phyloP scores from a whole-genome alignment of 352 stramenopile species.

The Phytophthora citricola region DNA sequence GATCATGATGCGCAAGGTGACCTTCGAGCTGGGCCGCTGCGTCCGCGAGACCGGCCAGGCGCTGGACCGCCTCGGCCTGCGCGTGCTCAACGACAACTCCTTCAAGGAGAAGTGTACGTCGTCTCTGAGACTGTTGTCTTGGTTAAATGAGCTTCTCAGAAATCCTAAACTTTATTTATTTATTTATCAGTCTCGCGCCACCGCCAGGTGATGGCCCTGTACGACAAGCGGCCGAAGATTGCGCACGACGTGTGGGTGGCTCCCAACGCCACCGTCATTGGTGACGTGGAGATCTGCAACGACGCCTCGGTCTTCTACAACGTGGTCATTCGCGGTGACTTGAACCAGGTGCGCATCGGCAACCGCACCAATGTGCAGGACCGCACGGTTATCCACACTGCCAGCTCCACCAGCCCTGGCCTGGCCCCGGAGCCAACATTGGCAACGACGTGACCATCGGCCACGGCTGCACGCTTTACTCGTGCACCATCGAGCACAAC shows the following conservation, averaged over 20 bases:
- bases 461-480: slow-evolving; percentile 96
- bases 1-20: slow-evolving; percentile 90
- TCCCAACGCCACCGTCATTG: slow-evolving; percentile 96
- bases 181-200: slow-evolving; percentile 88
- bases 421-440: slow-evolving; percentile 90
- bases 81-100: slow-evolving; percentile 87
- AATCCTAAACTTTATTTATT: not conserved
- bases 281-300: slow-evolving; percentile 95
- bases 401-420: slow-evolving; percentile 78
- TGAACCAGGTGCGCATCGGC: slow-evolving; percentile 94
- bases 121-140: no score
- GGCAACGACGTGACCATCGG: slow-evolving; percentile 96
- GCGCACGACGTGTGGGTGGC: slow-evolving; percentile 95
- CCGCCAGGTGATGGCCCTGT: slow-evolving; percentile 93
- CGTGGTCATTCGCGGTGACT: slow-evolving; percentile 94
- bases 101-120: slow-evolving; percentile 91
- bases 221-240: slow-evolving; percentile 92
- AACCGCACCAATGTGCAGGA: slow-evolving; percentile 98
- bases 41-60: slow-evolving; percentile 97
- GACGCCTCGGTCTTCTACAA: slow-evolving; percentile 97
- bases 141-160: not conserved
- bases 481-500: slow-evolving; percentile 96
- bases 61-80: slow-evolving; percentile 93
- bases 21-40: slow-evolving; percentile 90
- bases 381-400: slow-evolving; percentile 94